Evolutionary conservation across 768 basidiomycete species (phyloP).

Genomic region (Leccinum longicurvipes): DNA sequence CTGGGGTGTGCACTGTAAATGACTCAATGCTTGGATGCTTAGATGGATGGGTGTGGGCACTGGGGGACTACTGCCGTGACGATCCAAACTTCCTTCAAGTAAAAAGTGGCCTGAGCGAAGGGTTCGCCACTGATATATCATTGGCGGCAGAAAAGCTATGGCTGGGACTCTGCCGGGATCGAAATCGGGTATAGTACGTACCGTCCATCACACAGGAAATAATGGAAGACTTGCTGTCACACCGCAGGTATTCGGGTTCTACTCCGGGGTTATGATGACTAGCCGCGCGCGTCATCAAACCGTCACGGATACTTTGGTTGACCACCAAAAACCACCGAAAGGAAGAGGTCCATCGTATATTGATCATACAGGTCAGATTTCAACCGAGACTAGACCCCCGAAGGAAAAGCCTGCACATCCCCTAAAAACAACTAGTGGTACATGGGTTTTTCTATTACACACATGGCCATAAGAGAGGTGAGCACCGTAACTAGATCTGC

Average conservation of each 20-base stretch:
- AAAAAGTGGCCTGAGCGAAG: neutral
- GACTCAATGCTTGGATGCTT: neutral
- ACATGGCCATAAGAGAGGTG: neutral
- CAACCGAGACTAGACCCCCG: neutral
- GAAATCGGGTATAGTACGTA: too few relatives aligned
- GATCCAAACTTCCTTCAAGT: neutral
- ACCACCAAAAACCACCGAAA: neutral
- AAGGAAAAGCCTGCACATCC: neutral
- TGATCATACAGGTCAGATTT: too few relatives aligned
- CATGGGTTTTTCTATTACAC: conserved; percentile 1
- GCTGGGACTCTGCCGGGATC: too few relatives aligned
- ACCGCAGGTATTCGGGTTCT: too few relatives aligned
- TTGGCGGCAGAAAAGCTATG: too few relatives aligned
- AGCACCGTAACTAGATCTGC: neutral
- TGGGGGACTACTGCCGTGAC: neutral
- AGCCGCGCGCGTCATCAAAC: neutral
- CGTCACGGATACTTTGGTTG: neutral
- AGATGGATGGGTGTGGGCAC: neutral
- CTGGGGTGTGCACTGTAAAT: neutral
- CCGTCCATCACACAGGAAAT: too few relatives aligned
- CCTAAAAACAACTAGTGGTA: conserved; percentile 4
- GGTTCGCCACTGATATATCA: too few relatives aligned
- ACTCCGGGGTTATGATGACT: too few relatives aligned
- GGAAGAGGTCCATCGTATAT: neutral
- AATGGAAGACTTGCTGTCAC: too few relatives aligned